Base-by-base conservation (phyloP, 2,329 filamentous ascomycete species). In the Colletotrichum endophyticum region DNA sequence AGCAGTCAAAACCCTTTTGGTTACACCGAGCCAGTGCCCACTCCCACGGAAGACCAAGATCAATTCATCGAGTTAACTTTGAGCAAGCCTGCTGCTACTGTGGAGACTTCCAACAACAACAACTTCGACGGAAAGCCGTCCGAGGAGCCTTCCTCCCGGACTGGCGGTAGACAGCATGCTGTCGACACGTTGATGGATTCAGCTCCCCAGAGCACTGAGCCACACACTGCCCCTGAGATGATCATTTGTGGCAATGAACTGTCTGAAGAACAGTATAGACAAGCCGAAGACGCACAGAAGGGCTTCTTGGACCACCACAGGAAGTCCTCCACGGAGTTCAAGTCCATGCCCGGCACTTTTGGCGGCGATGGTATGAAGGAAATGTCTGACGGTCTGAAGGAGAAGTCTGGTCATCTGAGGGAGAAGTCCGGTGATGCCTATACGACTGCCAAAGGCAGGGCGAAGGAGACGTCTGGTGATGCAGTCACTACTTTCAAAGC, bases 261-360 rank as follows among this genome's bases (percentile, higher is more conserved):
- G 30, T 32, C 27, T 15, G 28, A 12, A 63, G 59, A 63, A 22
- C 5, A 12, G 28, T 34, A 63, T 1, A 34, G 19, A 34, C 59
- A 34, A 22, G 30, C 30, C 8, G 30, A 32, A n/a, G 59, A 32
- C 19, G 59, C 59, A 13, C 28, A 13, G 19, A 30, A 22, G 25
- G 11, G 8, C n/a, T 34, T 19, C 53, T 63, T 25, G 22, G 30
- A 59, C 28, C 22, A 25, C 8, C 66, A 75, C 27, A 66, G 67
- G 19, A 77, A 68, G 25, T 77, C 72, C 13, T 66, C 61, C 22
- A 76, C 71, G 19, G 64, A 76, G 22, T 76, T 70, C 57, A 34
- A 32, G 5, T 36, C 32, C 19, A 28, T 73, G 6, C 53, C 56
- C 19, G 19, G 30, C n/a, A 53, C 11, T 25, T 53, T 53, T 53